Evolutionary conservation across 495 filamentous ascomycete species (phyloP), one percentile per base, ranked within the genome.

Genomic region (Aspergillus leporis): DNA sequence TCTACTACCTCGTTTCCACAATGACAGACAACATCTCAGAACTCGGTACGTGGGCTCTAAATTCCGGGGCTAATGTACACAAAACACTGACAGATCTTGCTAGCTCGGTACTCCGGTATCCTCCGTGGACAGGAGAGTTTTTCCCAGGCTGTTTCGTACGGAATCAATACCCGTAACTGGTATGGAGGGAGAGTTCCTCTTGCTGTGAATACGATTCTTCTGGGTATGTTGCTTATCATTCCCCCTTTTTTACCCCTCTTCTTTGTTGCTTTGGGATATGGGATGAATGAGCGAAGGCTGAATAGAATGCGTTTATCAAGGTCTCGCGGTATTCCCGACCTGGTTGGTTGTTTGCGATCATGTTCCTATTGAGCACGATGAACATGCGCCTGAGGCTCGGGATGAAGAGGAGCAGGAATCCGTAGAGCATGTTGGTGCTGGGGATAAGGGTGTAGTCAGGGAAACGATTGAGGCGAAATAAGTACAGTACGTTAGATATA

Each of bases 121-220:
- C 71, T 88, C 5, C 74, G 85, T 47, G 85, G 83, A 1, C 85
- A 83, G 2, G 84, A 87, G 60, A 84, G 82, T 40, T 85, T 83
- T 28, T 80, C 80, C 59, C 80, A 87, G 64, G 85, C 85, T 6
- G 63, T 88, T 3, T 83, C 82, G 19, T 86, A 80, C 60, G 85
- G 85, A 4, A 54, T 87, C 1, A 80, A 79, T 46, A 77, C 76
- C 0, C 64, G 66, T 5, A 67, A 77, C 21, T 82, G 77, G 79
- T 62, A 71, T 40, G 79, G 77, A 0, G 78, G 79, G 9, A 59
- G 79, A 28, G 78, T 82, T 21, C 79, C 78, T 25, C 61, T 81
- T 38, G 74, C 76, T 4, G 76, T 81, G 0, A 81, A 81, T 41
- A 81, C 78, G 5, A 80, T 81, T 28, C 58, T 81, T 25, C 66